Conservation (phyloP, 1,284 basidiomycete species). For the Peniophora sp. region DNA sequence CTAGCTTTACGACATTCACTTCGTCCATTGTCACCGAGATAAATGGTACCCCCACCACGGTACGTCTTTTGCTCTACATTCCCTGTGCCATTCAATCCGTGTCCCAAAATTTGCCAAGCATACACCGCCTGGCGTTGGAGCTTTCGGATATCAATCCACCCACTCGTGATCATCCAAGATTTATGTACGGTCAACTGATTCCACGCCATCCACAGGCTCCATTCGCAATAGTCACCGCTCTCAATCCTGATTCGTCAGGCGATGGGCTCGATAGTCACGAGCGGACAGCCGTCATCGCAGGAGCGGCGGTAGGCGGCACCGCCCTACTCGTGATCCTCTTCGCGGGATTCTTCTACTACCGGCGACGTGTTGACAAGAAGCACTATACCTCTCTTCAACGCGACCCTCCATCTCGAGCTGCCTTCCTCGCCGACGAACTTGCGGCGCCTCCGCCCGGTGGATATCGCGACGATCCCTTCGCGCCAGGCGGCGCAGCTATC, state of each 20-base stretch:
- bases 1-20: slow-evolving; percentile 14
- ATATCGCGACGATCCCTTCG: slow-evolving; percentile 25
- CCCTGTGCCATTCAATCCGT: neutral
- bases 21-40: slow-evolving; percentile 16
- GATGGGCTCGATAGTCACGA: slow-evolving; percentile 4
- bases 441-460: slow-evolving; percentile 10
- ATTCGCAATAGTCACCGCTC: slow-evolving; percentile 19
- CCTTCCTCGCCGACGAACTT: slow-evolving; percentile 38
- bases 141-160: too few relatives aligned
- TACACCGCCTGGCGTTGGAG: too few relatives aligned
- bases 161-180: neutral
- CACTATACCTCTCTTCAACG: slow-evolving; percentile 27
- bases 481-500: slow-evolving; percentile 14
- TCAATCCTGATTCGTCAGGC: slow-evolving; percentile 6
- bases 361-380: slow-evolving; percentile 32
- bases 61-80: slow-evolving; percentile 8
- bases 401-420: slow-evolving; percentile 27
- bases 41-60: slow-evolving; percentile 18
- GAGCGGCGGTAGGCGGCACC: slow-evolving; percentile 35
- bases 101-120: too few relatives aligned
- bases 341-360: slow-evolving; percentile 31
- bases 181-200: neutral
- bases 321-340: slow-evolving; percentile 30
- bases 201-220: slow-evolving; percentile 8
- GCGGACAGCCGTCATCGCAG: slow-evolving; percentile 35